A percentile compares a stretch with the other conserved stretches of the same genome.
These are phyloP conservation scores for Ceratobasidium sp. DNA, from an alignment of 1,284 basidiomycete species.

Conservation along the genomic window DNA sequence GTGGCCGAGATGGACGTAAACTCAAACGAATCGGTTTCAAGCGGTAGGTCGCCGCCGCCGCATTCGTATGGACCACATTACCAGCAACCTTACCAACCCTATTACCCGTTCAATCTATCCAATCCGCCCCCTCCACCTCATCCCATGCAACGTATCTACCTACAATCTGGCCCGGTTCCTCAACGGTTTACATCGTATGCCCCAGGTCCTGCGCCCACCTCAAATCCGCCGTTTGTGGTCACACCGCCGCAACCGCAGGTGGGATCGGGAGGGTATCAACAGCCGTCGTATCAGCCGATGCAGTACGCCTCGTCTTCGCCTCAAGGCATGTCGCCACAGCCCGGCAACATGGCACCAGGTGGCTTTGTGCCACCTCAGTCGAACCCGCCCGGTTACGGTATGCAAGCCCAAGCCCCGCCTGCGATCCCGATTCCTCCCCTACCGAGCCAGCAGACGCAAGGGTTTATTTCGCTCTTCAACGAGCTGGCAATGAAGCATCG, in stretches of 20 bases:
- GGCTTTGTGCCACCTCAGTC: not conserved
- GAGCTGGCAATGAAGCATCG: conserved; percentile 43
- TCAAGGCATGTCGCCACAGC: conserved; percentile 6
- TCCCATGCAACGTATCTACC: conserved; percentile 22
- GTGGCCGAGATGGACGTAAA: not conserved
- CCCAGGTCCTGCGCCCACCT: conserved; percentile 27
- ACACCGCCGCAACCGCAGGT: not conserved
- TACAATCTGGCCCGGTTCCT: not conserved
- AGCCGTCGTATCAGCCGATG: not conserved
- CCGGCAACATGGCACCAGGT: conserved; percentile 18
- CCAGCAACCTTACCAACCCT: conserved; percentile 39
- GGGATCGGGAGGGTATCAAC: conserved; percentile 7
- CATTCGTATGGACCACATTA: conserved; percentile 34
- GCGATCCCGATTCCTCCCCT: not conserved
- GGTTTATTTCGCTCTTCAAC: conserved; percentile 42
- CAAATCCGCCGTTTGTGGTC: conserved; percentile 7
- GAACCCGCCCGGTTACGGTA: conserved; percentile 27
- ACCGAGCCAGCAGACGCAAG: conserved; percentile 27
- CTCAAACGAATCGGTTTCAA: conserved; percentile 31
- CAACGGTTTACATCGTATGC: conserved; percentile 19
- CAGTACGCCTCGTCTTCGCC: conserved; percentile 1
- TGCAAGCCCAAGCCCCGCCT: conserved; percentile 11
- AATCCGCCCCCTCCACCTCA: conserved; percentile 1
- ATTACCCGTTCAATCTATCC: conserved; percentile 16
- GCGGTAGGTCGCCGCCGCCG: conserved; percentile 44